Evolutionary conservation across 2,329 filamentous ascomycete genomes (phyloP).

Genomic region (Beauveria pseudobassiana): DNA sequence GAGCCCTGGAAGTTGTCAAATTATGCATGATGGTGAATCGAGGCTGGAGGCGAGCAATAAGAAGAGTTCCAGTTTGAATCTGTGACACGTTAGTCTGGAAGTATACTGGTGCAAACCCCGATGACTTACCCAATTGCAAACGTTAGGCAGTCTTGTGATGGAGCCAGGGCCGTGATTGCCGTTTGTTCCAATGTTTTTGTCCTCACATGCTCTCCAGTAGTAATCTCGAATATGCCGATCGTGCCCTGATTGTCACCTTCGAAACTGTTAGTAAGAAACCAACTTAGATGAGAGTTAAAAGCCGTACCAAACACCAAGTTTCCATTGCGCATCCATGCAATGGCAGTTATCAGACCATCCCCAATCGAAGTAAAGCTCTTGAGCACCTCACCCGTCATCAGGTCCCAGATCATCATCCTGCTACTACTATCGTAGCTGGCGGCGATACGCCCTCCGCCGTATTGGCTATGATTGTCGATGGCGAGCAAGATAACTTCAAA

Average conservation of each 20-base stretch:
- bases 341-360: conserved; percentile 71
- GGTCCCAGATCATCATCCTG: conserved; percentile 94
- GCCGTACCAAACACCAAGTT: conserved; percentile 88
- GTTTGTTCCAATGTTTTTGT: conserved; percentile 85
- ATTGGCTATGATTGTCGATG: conserved; percentile 86
- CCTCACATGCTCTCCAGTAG: conserved; percentile 86
- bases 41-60: conserved; percentile 83
- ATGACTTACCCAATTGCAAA: conserved; percentile 82
- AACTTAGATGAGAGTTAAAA: background rate
- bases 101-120: background rate
- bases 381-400: conserved; percentile 84
- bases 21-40: conserved; percentile 93
- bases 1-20: conserved; percentile 72
- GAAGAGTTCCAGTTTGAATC: conserved; percentile 92
- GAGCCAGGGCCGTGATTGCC: conserved; percentile 87
- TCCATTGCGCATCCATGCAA: conserved; percentile 89
- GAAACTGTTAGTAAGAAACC: background rate
- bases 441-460: conserved; percentile 74
- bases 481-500: conserved; percentile 78
- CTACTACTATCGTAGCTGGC: conserved; percentile 89
- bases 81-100: conserved; percentile 29
- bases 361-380: conserved; percentile 82
- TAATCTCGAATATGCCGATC: conserved; percentile 88
- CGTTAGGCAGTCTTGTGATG: conserved; percentile 80
- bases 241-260: conserved; percentile 86